phyloP scores from a whole-genome alignment of 495 filamentous ascomycete species.

The Talaromyces trachyspermus region DNA sequence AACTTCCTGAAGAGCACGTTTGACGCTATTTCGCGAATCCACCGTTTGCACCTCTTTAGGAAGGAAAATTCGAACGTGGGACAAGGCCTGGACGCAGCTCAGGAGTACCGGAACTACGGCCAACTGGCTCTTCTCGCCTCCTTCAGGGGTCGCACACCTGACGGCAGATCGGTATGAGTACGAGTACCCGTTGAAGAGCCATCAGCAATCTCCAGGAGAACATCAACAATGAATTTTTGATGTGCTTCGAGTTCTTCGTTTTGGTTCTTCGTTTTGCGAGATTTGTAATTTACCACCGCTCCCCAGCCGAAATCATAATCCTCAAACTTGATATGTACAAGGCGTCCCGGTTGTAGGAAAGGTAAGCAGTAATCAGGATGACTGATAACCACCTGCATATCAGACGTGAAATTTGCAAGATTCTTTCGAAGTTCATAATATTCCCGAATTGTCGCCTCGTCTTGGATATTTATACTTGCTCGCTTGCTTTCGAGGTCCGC shows the following conservation, averaged over 20 bases:
- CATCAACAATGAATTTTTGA: slow-evolving; percentile 71
- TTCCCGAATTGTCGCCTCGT: slow-evolving; percentile 82
- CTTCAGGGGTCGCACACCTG: slow-evolving; percentile 53
- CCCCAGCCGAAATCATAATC: slow-evolving; percentile 91
- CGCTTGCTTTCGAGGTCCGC: slow-evolving; percentile 63
- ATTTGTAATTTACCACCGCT: slow-evolving; percentile 62
- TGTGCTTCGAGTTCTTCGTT: slow-evolving; percentile 61
- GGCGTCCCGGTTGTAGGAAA: slow-evolving; percentile 72
- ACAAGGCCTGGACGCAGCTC: slow-evolving; percentile 71
- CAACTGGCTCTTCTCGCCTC: slow-evolving; percentile 62
- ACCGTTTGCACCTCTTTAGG: slow-evolving; percentile 60
- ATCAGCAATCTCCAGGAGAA: slow-evolving; percentile 64
- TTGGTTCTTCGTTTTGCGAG: slow-evolving; percentile 53
- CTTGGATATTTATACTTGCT: slow-evolving; percentile 64
- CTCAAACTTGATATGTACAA: slow-evolving; percentile 74
- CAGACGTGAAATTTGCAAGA: slow-evolving; percentile 69
- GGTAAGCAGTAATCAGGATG: slow-evolving; percentile 77
- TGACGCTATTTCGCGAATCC: slow-evolving; percentile 56
- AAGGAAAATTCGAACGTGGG: slow-evolving; percentile 69
- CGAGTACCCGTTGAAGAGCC: slow-evolving; percentile 51
- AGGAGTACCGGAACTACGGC: slow-evolving; percentile 82
- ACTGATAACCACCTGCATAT: slow-evolving; percentile 81
- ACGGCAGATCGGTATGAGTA: slow-evolving; percentile 52
- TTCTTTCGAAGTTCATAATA: slow-evolving; percentile 85
- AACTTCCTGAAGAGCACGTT: slow-evolving; percentile 65